A percentile compares a stretch with the other conserved stretches of the same genome.
phyloP scores from a whole-genome alignment of 805 yeast genomes.

The Ogataea allantospora region DNA sequence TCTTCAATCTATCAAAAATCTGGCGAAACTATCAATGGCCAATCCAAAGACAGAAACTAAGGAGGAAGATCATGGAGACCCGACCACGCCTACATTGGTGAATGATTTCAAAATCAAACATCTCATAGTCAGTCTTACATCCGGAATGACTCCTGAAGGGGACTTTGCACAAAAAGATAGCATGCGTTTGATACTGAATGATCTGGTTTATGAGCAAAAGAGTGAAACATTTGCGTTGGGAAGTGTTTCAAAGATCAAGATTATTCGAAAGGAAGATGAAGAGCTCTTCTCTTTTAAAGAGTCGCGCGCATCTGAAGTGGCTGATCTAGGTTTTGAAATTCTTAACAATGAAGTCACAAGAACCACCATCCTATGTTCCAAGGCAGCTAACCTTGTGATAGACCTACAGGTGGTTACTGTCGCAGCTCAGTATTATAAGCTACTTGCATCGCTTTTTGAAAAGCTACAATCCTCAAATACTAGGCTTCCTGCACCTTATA shows the following conservation, averaged over 20 bases:
- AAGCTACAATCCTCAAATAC: conserved; percentile 1
- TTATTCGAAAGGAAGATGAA: conserved; percentile 25
- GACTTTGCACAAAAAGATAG: conserved; percentile 38
- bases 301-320: conserved; percentile 33
- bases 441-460: conserved; percentile 18
- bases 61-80: conserved; percentile 17
- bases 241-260: conserved; percentile 38
- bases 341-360: conserved; percentile 30
- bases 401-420: conserved; percentile 10
- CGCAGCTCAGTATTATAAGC: conserved; percentile 10
- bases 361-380: conserved; percentile 44
- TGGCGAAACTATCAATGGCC: conserved; percentile 17
- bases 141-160: conserved; percentile 44
- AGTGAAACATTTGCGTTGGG: conserved; percentile 46
- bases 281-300: conserved; percentile 29
- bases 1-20: conserved; percentile 38
- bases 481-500: too few species aligned
- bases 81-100: conserved; percentile 30
- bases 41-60: conserved; percentile 3
- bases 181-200: conserved; percentile 28
- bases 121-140: conserved; percentile 43
- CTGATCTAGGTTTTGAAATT: conserved; percentile 53
- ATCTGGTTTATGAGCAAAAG: conserved; percentile 43
- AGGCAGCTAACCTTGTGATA: conserved; percentile 34
- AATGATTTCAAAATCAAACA: conserved; percentile 38